A percentile compares a stretch with the other conserved stretches of the same genome.
Evolutionary conservation across 345 rosid genomes (phyloP).

Genomic region (Clarkia xantiana): DNA sequence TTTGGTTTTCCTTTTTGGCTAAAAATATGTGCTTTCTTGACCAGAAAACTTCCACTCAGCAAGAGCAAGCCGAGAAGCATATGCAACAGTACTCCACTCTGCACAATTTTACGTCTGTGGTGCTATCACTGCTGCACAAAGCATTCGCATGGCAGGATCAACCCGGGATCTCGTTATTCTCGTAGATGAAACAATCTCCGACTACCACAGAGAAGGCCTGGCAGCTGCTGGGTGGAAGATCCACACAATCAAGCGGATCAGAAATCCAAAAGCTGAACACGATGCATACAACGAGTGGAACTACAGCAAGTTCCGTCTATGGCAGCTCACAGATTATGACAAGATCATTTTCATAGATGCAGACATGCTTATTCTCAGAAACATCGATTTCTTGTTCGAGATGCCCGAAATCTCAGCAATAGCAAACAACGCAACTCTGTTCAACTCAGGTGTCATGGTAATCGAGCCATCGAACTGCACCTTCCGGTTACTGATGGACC

Average conservation of each 20-base stretch:
- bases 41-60: conserved; percentile 60
- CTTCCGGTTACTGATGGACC: conserved; percentile 70
- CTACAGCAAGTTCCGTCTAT: conserved; percentile 86
- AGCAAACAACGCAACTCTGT: conserved; percentile 64
- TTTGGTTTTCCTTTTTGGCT: too few species aligned
- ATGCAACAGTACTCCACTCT: conserved; percentile 80
- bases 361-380: conserved; percentile 71
- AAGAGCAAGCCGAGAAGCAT: conserved; percentile 54
- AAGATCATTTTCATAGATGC: conserved; percentile 89
- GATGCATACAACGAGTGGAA: conserved; percentile 87
- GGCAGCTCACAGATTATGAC: conserved; percentile 74
- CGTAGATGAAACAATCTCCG: conserved; percentile 58
- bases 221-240: conserved; percentile 85
- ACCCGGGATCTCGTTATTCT: conserved; percentile 77
- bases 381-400: conserved; percentile 76
- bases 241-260: conserved; percentile 56
- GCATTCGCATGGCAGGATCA: conserved; percentile 84
- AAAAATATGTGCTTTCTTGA: conserved; percentile 3
- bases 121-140: conserved; percentile 77
- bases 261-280: conserved; percentile 65
- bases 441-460: conserved; percentile 85
- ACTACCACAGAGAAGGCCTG: conserved; percentile 58
- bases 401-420: conserved; percentile 77
- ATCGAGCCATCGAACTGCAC: conserved; percentile 76
- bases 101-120: conserved; percentile 76